Conservation (phyloP, 73 alveolate species). For the Blepharisma japonicum region DNA sequence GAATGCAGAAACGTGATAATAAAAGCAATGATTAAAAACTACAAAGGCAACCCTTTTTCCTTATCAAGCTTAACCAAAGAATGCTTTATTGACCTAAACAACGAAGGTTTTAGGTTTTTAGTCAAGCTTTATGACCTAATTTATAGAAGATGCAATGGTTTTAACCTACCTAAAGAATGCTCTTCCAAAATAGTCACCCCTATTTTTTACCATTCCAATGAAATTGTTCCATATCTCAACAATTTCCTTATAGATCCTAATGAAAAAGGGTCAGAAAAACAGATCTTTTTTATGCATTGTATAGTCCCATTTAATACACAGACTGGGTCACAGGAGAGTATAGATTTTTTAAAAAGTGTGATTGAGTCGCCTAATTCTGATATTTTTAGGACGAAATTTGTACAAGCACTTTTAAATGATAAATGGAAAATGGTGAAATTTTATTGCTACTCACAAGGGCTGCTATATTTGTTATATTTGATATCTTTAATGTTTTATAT, state of each 20-base stretch:
- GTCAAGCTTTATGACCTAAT: not conserved
- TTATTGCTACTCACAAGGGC: not conserved
- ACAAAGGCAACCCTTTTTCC: not conserved
- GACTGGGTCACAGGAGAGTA: conserved; percentile 18
- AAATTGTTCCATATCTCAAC: not conserved
- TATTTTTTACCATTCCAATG: not conserved
- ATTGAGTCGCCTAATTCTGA: not conserved
- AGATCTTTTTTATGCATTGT: not conserved
- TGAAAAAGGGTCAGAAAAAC: too few relatives aligned
- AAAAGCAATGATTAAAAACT: not conserved
- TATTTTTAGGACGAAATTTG: not conserved
- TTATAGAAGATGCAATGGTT: not conserved
- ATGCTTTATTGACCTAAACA: not conserved
- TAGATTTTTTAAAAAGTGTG: conserved; percentile 1
- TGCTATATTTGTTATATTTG: not conserved
- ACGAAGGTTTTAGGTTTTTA: not conserved
- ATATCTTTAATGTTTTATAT: not conserved
- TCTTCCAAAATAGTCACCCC: not conserved
- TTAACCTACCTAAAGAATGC: not conserved
- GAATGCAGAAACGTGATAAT: not conserved
- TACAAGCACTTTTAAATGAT: not conserved
- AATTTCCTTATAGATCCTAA: not conserved
- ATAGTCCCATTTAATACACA: not conserved
- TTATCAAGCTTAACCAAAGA: not conserved
- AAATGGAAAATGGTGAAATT: not conserved